phyloP scores from a whole-genome alignment of 495 filamentous ascomycete genomes.

The Antarctomyces pellizariae region DNA sequence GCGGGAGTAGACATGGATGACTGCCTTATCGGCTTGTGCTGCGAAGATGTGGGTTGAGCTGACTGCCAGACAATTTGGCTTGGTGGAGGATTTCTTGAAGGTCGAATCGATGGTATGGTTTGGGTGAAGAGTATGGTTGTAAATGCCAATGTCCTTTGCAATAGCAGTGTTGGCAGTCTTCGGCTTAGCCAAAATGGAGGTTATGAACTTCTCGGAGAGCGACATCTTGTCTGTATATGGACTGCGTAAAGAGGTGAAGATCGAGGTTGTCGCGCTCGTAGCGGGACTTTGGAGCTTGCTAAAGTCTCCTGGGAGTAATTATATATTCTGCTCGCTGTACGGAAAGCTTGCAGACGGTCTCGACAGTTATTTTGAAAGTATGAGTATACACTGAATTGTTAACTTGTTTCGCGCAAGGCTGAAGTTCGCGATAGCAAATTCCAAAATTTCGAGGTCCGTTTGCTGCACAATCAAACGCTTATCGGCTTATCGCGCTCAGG shows the following conservation, averaged over 20 bases:
- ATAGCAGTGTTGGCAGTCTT: conserved; percentile 39
- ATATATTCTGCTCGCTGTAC: too few species aligned
- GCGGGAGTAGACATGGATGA: conserved; percentile 75
- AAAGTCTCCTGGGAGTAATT: too few species aligned
- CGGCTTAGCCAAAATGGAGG: conserved; percentile 39
- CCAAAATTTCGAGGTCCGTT: too few species aligned
- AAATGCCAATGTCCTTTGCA: conserved; percentile 60
- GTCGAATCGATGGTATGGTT: conserved; percentile 39
- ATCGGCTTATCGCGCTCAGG: too few species aligned
- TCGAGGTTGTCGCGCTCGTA: conserved; percentile 2
- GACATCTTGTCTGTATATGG: conserved; percentile 21
- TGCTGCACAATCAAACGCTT: too few species aligned
- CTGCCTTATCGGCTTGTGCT: conserved; percentile 72
- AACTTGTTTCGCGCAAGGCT: too few species aligned
- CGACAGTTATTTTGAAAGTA: too few species aligned
- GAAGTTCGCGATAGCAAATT: too few species aligned
- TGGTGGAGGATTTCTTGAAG: conserved; percentile 83
- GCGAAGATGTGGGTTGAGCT: conserved; percentile 73
- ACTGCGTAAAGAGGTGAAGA: conserved; percentile 2
- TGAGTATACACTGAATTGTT: too few species aligned
- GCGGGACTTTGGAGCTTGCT: too few species aligned
- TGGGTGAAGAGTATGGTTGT: conserved; percentile 63
- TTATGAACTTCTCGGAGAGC: conserved; percentile 65
- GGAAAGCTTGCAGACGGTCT: too few species aligned
- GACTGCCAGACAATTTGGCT: conserved; percentile 54